These are phyloP conservation scores for Vanderwaltozyma polyspora DNA, from an alignment of 805 yeast genomes.

Conservation along the genomic window DNA sequence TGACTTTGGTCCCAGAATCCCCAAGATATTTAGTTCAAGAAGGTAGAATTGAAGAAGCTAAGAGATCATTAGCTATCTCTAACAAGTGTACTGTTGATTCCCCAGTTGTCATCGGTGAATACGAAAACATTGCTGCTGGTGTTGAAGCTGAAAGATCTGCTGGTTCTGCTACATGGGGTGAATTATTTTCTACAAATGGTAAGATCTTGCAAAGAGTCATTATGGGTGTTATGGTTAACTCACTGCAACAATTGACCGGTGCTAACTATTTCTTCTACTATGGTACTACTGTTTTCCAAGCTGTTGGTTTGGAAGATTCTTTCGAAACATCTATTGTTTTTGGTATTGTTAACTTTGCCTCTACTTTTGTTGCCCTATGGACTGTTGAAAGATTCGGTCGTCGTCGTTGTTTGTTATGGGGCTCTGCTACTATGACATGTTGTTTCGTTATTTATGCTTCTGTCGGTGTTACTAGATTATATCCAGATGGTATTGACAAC, in stretches of 20 bases:
- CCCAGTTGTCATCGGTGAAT: constrained; percentile 44
- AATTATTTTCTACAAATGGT: constrained; percentile 57
- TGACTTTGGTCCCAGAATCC: constrained; percentile 57
- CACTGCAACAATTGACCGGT: constrained; percentile 61
- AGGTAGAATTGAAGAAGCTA: constrained; percentile 51
- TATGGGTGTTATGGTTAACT: constrained; percentile 47
- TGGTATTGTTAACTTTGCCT: constrained; percentile 50
- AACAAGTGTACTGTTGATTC: constrained; percentile 46
- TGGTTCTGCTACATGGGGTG: constrained; percentile 57
- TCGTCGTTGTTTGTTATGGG: constrained; percentile 36
- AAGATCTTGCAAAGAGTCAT: constrained; percentile 37
- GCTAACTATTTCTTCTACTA: constrained; percentile 58
- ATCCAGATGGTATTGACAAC: constrained; percentile 35
- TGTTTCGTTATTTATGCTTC: constrained; percentile 44
- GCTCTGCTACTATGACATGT: constrained; percentile 38
- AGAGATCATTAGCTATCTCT: constrained; percentile 43
- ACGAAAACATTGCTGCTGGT: constrained; percentile 47
- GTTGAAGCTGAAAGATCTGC: constrained; percentile 49
- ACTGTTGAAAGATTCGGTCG: constrained; percentile 47
- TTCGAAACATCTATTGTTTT: constrained; percentile 48
- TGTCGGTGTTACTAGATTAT: constrained; percentile 43
- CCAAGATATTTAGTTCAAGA: constrained; percentile 55
- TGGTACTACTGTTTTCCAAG: constrained; percentile 51
- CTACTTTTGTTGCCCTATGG: constrained; percentile 43
- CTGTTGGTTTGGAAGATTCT: constrained; percentile 51